Evolutionary conservation across 2,329 filamentous ascomycete genomes (phyloP), one percentile per base, ranked within the genome.

Genomic region (Lojkania enalia): DNA sequence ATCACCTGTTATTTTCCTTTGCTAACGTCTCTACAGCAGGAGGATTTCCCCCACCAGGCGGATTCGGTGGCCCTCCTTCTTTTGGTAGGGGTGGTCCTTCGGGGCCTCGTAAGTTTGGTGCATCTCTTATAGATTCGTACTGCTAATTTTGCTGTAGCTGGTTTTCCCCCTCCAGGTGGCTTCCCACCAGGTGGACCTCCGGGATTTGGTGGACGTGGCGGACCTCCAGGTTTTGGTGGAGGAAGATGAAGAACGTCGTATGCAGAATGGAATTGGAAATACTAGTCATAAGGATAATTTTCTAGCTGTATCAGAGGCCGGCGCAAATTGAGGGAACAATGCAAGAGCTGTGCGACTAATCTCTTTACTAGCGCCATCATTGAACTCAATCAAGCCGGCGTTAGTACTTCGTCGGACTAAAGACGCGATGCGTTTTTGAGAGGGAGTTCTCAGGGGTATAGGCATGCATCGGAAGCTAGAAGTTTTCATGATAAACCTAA

Each of bases 151-250:
- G 45, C 20, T 20, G 35, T 44, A 58, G 62, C 59, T 50, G n/a
- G n/a, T n/a, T n/a, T n/a, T n/a, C n/a, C n/a, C n/a, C 6, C 7
- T 16, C 9, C 30, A 9, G 66, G 44, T 35, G 58, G 65, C 1
- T 70, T 68, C 44, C 61, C 80, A 77, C 78, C 54, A 52, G 68
- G 67, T 39, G 76, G 74, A 61, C 76, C 76, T 38, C 85, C 86
- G 30, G 75, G 56, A 42, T 63, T 64, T 35, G 51, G 42, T n/a
- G 58, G 53, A 21, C 54, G 57, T 29, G 63, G 61, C 35, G 63
- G 59, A 38, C 61, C 63, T 20, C 61, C 61, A 35, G 61, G 48
- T 19, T 58, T 54, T 35, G 51, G 52, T 23, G 47, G 54, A 15
- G 23, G 44, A 21, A 33, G 40, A 43, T 19, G 27, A 19, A 25